Evolutionary conservation across 805 yeast genomes (phyloP), one percentile per base, ranked within the genome.

Genomic region (Kluyveromyces lactis): DNA sequence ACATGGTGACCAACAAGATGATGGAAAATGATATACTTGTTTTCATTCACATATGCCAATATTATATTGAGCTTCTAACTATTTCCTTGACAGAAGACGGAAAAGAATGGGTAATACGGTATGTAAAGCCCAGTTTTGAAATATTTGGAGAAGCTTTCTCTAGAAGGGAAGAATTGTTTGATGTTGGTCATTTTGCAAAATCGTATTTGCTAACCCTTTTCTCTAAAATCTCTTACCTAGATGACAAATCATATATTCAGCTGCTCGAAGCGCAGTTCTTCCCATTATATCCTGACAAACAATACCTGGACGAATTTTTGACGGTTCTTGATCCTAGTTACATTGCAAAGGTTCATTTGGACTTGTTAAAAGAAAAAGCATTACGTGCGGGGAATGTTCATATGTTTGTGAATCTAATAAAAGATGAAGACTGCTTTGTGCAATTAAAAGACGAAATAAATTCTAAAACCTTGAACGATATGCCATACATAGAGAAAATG

Each of bases 401-500:
- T 2, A 40, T 52, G 2, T 26, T 52, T n/a, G 48, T 60, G 39
- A 59, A 59, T 36, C 16, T 58, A 2, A 33, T 54, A 1, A 24
- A 50, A 1, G 39, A 47, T 33, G 42, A 43, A 21, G 28, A 42
- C 10, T 45, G 50, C 13, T 58, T 59, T 31, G n/a, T 44, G 3
- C 27, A 47, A 11, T 39, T 59, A 8, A 48, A 50, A 35, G 35
- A 35, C 13, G 42, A 47, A 13, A 28, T 58, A 10, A 46, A 43
- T 2, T 37, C 58, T 6, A 46, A 41, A 10, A 12, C 40, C 3
- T 48, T 59, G 10, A 27, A 55, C 23, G 31, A 36, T 4, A 40
- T 59, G 50, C 62, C 63, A 21, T 59, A 56, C 38, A 33, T 49
- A 35, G 63, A 58, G 41, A 61, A 56, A 40, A 55, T 59, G 60